A percentile compares a stretch with the other conserved stretches of the same genome.
phyloP scores from a whole-genome alignment of 2,329 filamentous ascomycete species.

The Fusarium sp. region DNA sequence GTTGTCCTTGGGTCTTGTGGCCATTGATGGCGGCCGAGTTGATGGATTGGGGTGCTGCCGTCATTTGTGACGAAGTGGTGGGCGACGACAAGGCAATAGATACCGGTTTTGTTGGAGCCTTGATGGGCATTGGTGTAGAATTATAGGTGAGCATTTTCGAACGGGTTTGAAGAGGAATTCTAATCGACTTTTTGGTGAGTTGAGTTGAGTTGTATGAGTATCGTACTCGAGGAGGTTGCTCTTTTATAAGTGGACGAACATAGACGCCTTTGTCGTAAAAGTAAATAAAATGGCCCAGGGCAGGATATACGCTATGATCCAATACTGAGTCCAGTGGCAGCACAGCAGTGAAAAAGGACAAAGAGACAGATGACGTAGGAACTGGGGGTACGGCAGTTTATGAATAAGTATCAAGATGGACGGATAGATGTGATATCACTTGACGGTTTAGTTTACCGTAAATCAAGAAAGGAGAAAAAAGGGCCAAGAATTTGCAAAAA shows the following conservation, averaged over 20 bases:
- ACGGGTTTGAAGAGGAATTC: constrained; percentile 6
- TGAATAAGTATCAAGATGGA: constrained; percentile 6
- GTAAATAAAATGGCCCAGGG: not conserved
- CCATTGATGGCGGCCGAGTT: constrained; percentile 50
- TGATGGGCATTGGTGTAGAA: constrained; percentile 58
- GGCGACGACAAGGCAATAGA: constrained; percentile 42
- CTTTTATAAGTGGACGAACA: not conserved
- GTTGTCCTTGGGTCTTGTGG: constrained; percentile 54
- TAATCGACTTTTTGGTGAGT: constrained; percentile 8
- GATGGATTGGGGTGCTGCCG: constrained; percentile 42
- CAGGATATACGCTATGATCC: not conserved
- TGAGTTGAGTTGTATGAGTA: not conserved
- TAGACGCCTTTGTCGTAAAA: not conserved
- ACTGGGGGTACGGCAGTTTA: constrained; percentile 15
- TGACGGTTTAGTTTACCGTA: not conserved
- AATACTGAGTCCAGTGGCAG: constrained; percentile 5
- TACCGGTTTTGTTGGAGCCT: constrained; percentile 54
- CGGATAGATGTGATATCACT: not conserved
- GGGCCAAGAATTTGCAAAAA: constrained; percentile 7
- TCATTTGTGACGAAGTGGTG: constrained; percentile 42
- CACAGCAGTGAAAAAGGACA: constrained; percentile 25
- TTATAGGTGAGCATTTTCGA: constrained; percentile 65
- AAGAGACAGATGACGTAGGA: constrained; percentile 29
- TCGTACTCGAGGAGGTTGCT: constrained; percentile 7
- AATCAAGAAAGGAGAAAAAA: constrained; percentile 26